Evolutionary conservation across 2,329 filamentous ascomycete species (phyloP), one percentile per base, ranked within the genome.

Genomic region (Neofusicoccum kwambonambiense): DNA sequence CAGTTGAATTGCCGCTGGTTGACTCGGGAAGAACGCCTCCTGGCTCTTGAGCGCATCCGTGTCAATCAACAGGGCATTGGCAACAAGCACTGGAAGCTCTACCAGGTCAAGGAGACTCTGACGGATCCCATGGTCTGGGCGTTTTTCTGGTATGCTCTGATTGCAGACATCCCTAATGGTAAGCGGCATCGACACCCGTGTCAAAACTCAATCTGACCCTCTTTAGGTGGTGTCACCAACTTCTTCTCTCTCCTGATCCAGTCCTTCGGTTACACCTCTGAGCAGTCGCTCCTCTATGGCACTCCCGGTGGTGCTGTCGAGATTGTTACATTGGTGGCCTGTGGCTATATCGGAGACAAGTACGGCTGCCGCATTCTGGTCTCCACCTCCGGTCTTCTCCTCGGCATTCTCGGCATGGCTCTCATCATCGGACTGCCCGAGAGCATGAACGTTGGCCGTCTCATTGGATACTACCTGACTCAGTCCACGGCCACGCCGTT

Each of bases 21-120:
- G 31, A 89, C 80, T 7, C 84, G 89, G 61, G 82, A 86, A 51
- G 91, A 94, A 68, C 86, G 87, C 12, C 74, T 87, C 0, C 81
- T 92, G 47, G 88, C 87, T 0, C 78, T 91, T 13, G 89, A 90
- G 66, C 82, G 90, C 0, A 84, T 92, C 3, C 83, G 89, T 0
- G 82, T 86, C 49, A 92, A 92, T 69, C 87, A 92, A 74, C 90
- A 90, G 65, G 90, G 90, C 0, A 87, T 89, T 13, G 88, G 87
- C 2, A 88, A 85, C 66, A 85, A 86, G 66, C 81, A 88, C 66
- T 89, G 89, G 74, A 88, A 88, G 66, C 80, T 83, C 78, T 80
- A 82, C 19, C 90, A 93, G 66, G 79, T 89, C 1, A 77, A 82
- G 9, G 84, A 86, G 67, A 82, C 84, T 0, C 69, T 86, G 3